These are phyloP conservation scores for Hypoxylon rubiginosum DNA, from an alignment of 2,329 filamentous ascomycete species.

Conservation along the genomic window DNA sequence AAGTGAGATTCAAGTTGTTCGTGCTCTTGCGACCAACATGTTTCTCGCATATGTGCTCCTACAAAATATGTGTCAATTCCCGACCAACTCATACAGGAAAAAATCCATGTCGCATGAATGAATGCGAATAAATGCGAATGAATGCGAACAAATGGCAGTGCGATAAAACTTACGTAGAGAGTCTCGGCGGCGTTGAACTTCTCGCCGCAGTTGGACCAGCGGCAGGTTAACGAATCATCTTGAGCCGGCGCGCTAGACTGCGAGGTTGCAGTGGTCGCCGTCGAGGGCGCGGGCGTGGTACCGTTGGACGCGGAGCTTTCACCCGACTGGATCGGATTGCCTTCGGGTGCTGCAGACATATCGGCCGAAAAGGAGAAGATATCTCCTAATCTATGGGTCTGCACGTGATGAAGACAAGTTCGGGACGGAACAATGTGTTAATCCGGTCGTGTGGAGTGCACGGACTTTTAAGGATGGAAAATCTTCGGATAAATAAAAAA, in stretches of 20 bases:
- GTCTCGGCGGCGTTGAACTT: constrained; percentile 70
- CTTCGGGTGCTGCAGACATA: constrained; percentile 50
- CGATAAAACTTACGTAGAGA: constrained; percentile 67
- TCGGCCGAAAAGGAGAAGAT: constrained; percentile 1
- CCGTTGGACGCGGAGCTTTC: constrained; percentile 64
- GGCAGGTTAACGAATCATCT: constrained; percentile 69
- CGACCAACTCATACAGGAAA: background rate
- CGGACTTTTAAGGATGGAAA: background rate
- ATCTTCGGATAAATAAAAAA: background rate
- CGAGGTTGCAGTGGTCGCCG: constrained; percentile 61
- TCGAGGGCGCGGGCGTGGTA: constrained; percentile 66
- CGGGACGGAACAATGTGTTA: background rate
- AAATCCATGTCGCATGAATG: background rate
- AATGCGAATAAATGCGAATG: background rate
- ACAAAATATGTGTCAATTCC: constrained; percentile 1
- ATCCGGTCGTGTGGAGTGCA: background rate
- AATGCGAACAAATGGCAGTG: constrained; percentile 8
- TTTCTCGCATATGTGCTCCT: constrained; percentile 98
- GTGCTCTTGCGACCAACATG: constrained; percentile 99
- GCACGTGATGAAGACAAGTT: background rate
- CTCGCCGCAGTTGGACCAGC: constrained; percentile 71
- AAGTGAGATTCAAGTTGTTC: constrained; percentile 97
- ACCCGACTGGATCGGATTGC: constrained; percentile 46
- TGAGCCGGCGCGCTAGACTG: constrained; percentile 58
- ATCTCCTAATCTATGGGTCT: background rate